A percentile compares a stretch with the other conserved stretches of the same genome.
These are phyloP conservation scores for Capronia coronata DNA, from an alignment of 2,329 filamentous ascomycete genomes.

Conservation along the genomic window DNA sequence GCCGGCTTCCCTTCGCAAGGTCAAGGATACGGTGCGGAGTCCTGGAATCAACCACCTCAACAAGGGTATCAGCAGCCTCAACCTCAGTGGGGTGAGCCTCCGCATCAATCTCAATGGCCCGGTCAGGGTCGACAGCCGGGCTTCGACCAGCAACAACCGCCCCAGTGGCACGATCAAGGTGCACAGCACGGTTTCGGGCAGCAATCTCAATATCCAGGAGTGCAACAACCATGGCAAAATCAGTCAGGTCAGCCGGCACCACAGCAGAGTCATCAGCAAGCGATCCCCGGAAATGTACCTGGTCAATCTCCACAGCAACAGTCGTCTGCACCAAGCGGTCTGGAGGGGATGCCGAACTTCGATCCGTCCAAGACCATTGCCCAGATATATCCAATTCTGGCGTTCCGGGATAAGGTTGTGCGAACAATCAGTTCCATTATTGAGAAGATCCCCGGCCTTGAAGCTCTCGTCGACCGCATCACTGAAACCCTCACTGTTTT, in stretches of 20 bases:
- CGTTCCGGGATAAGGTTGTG: constrained; percentile 91
- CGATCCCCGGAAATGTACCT: neutral
- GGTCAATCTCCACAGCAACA: constrained; percentile 11
- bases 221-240: constrained; percentile 2
- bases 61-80: constrained; percentile 17
- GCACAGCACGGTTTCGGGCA: neutral
- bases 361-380: constrained; percentile 69
- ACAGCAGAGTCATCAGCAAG: constrained; percentile 8
- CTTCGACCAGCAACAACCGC: constrained; percentile 14
- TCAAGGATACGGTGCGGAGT: constrained; percentile 14
- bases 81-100: constrained; percentile 10
- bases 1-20: constrained; percentile 38
- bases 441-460: constrained; percentile 83
- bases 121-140: constrained; percentile 9
- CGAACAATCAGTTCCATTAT: constrained; percentile 78
- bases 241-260: constrained; percentile 12
- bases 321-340: constrained; percentile 42
- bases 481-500: constrained; percentile 89
- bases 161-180: neutral
- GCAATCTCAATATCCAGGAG: constrained; percentile 4
- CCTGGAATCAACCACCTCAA: constrained; percentile 14
- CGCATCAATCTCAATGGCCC: constrained; percentile 12
- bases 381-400: constrained; percentile 89
- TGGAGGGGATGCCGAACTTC: constrained; percentile 71
- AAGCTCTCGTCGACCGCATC: constrained; percentile 85